phyloP scores from a whole-genome alignment of 495 filamentous ascomycete genomes.

The Aspergillus coremiiformis region DNA sequence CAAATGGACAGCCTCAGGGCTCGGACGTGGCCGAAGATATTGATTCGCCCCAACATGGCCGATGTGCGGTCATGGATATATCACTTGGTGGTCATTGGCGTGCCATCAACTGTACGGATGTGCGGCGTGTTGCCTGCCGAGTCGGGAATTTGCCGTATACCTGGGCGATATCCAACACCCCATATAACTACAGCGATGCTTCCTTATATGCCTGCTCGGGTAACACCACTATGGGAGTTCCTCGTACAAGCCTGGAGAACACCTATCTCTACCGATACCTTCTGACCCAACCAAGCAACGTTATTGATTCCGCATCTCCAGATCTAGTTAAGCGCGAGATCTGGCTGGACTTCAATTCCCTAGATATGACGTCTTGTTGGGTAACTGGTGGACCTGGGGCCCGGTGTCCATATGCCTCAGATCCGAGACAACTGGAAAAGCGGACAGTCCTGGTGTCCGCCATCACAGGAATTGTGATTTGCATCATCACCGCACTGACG shows the following conservation, averaged over 20 bases:
- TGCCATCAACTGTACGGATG: conserved; percentile 44
- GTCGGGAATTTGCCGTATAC: conserved; percentile 41
- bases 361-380: conserved; percentile 52
- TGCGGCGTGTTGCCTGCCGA: conserved; percentile 49
- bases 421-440: conserved; percentile 30
- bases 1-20: conserved; percentile 44
- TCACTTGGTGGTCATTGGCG: conserved; percentile 45
- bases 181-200: conserved; percentile 30
- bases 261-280: conserved; percentile 41
- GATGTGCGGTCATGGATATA: conserved; percentile 48
- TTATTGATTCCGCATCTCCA: conserved; percentile 20
- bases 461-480: conserved; percentile 52
- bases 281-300: conserved; percentile 16
- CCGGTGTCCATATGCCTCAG: conserved; percentile 46
- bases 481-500: conserved; percentile 50
- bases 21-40: conserved; percentile 19
- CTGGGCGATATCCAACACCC: conserved; percentile 43
- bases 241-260: conserved; percentile 57
- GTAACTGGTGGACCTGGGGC: conserved; percentile 42
- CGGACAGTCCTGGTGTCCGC: conserved; percentile 51
- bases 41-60: conserved; percentile 21
- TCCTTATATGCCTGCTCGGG: conserved; percentile 31
- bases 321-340: conserved; percentile 26
- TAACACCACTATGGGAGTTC: conserved; percentile 40
- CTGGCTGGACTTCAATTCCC: conserved; percentile 54